A percentile compares a stretch with the other conserved stretches of the same genome.
These are phyloP conservation scores for Musa itinerans DNA, from an alignment of 176 grass and related monocot species.

Conservation along the genomic window DNA sequence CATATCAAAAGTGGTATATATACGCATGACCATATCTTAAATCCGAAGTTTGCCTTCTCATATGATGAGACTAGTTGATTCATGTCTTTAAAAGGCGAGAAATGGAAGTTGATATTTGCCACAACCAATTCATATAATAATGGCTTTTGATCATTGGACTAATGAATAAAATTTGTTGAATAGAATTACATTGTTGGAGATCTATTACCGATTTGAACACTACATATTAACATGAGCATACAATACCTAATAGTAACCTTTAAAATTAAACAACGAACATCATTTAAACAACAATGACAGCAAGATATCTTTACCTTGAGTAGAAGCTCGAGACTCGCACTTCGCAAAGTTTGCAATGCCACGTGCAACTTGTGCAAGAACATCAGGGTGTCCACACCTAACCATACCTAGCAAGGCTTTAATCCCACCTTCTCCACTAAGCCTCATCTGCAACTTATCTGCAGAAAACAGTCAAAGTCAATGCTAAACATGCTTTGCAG, in stretches of 20 bases:
- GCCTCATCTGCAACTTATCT: conserved; percentile 89
- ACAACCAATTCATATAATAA: not conserved
- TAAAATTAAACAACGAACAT: no score
- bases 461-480: conserved; percentile 6
- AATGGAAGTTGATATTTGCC: not conserved
- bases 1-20: no score
- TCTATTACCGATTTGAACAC: no score
- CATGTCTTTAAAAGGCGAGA: not conserved
- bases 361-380: conserved; percentile 96
- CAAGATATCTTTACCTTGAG: conserved; percentile 60
- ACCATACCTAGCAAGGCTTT: conserved; percentile 99
- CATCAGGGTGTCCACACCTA: conserved; percentile 89
- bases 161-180: not conserved
- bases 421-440: conserved; percentile 91
- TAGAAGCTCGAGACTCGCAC: conserved; percentile 89
- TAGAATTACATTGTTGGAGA: no score
- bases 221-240: no score
- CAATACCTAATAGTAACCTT: no score
- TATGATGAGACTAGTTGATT: no score
- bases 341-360: conserved; percentile 99
- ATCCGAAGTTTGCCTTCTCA: no score
- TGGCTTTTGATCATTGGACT: not conserved
- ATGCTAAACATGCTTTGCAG: not conserved
- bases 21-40: no score
- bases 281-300: conserved; percentile 1